Base-by-base conservation (phyloP, 441 rosid species). In the Geranium incanum region DNA sequence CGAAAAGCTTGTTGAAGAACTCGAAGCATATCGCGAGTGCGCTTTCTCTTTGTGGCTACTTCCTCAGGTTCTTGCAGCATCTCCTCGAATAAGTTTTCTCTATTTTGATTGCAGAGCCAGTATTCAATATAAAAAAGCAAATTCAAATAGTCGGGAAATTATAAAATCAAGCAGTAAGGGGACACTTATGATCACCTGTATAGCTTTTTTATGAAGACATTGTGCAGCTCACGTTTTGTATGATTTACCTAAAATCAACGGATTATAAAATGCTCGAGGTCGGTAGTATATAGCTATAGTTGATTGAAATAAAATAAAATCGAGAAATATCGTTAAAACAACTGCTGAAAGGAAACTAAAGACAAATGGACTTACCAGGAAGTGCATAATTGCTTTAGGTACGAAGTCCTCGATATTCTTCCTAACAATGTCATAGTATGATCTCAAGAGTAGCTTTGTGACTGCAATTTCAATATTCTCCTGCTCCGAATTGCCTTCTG, bases 1-100 rank as follows among this genome's bases (percentile, higher is more conserved):
- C 90, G 84, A 80, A 90, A 89, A 67, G 99, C 99, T 78, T 89
- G 99, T 75, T 91, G 99, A 70, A 96, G 98, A 74, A 89, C 88
- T 62, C 90, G 79, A 52, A 96, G 96, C 60, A 88, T 86, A 76
- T 93, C 98, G 70, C 93, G 86, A 3, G 96, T 91, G 57, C 86
- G 95, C 77, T 93, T 96, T 84, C 99, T 88, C 82, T 86, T 93
- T 55, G 71, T 65, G 38, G 99, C 94, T 62, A 96, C 78, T 80
- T 91, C 99, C 37, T 88, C 96, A 57, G 99, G 94, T 81, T 96
- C 99, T 86, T 93, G 99, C 78, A 96, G 78, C 98, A 96, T 91
- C 85, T 96, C 98, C 81, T 96, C 98, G 70, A 96, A 96, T 78
- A 96, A 84, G 83, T 91, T 93, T 76, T 96, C 99, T 74, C 99